phyloP scores from a whole-genome alignment of 2,329 filamentous ascomycete species.

The Cladophialophora exuberans region DNA sequence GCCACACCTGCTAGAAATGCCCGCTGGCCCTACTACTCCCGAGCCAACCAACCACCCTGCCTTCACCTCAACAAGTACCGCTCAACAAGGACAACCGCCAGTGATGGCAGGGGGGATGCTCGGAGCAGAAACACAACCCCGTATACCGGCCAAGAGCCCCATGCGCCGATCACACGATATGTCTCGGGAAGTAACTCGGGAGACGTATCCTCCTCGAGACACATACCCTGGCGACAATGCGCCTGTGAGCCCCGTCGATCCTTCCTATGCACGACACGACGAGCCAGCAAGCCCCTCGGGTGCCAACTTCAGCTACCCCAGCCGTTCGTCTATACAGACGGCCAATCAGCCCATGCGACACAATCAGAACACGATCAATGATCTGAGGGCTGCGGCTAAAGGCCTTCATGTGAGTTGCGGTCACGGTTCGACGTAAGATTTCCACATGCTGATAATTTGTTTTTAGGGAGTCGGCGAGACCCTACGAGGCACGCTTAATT shows the following conservation, averaged over 20 bases:
- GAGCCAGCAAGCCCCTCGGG: constrained; percentile 24
- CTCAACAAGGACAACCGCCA: constrained; percentile 12
- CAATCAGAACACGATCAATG: constrained; percentile 28
- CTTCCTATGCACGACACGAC: constrained; percentile 15
- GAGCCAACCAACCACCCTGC: constrained; percentile 2
- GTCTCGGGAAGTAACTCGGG: constrained; percentile 9
- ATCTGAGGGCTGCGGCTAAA: constrained; percentile 30
- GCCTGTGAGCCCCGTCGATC: constrained; percentile 27
- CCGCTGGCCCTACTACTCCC: constrained; percentile 5
- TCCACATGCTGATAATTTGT: neutral
- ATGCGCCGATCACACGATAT: constrained; percentile 26
- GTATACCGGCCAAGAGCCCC: constrained; percentile 24
- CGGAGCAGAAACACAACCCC: constrained; percentile 18
- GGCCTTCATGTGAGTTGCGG: constrained; percentile 29
- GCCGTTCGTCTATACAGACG: constrained; percentile 23
- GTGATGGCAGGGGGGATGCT: constrained; percentile 7
- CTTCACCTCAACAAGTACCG: constrained; percentile 16
- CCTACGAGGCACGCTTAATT: constrained; percentile 31
- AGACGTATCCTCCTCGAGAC: no score
- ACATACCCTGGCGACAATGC: constrained; percentile 4
- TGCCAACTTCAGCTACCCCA: constrained; percentile 33
- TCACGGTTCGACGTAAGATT: neutral
- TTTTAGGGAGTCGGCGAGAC: constrained; percentile 32
- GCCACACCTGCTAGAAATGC: constrained; percentile 16
- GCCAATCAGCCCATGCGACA: constrained; percentile 26